Percentiles rank a stretch among this genome's conserved stretches.
Conservation (phyloP, 73 alveolate genomes). For the Halteria grandinella region DNA sequence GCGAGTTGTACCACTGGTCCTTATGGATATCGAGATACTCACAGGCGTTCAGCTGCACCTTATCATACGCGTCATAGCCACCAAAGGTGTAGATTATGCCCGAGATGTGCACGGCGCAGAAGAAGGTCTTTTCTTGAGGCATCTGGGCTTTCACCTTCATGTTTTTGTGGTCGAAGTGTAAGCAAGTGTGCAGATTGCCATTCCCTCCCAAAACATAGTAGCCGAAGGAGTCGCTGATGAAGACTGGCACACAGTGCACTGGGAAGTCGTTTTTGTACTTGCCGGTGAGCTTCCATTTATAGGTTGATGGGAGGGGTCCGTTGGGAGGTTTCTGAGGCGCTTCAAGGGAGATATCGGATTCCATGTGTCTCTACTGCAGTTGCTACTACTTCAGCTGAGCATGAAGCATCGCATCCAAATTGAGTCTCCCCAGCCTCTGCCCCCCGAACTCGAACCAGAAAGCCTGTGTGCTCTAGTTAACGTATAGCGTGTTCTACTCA, state of each 20-base stretch:
- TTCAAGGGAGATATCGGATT: slow-evolving; percentile 12
- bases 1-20: slow-evolving; percentile 80
- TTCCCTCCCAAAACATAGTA: slow-evolving; percentile 89
- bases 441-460: slow-evolving; percentile 98
- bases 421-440: slow-evolving; percentile 84
- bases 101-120: slow-evolving; percentile 73
- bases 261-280: slow-evolving; percentile 88
- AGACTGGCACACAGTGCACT: slow-evolving; percentile 75
- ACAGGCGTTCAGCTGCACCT: slow-evolving; percentile 82
- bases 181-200: slow-evolving; percentile 77
- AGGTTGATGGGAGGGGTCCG: no score
- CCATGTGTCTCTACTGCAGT: neutral
- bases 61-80: slow-evolving; percentile 91
- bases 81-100: slow-evolving; percentile 92
- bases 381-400: slow-evolving; percentile 13
- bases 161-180: slow-evolving; percentile 77
- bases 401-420: slow-evolving; percentile 62
- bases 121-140: slow-evolving; percentile 89
- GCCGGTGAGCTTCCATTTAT: slow-evolving; percentile 90
- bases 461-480: slow-evolving; percentile 42
- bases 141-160: slow-evolving; percentile 71
- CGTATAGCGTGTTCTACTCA: slow-evolving; percentile 59
- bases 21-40: slow-evolving; percentile 81
- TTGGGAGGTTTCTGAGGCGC: neutral
- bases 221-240: slow-evolving; percentile 77